phyloP scores from a whole-genome alignment of 1,284 basidiomycete genomes.

The Pseudozyma pruni region DNA sequence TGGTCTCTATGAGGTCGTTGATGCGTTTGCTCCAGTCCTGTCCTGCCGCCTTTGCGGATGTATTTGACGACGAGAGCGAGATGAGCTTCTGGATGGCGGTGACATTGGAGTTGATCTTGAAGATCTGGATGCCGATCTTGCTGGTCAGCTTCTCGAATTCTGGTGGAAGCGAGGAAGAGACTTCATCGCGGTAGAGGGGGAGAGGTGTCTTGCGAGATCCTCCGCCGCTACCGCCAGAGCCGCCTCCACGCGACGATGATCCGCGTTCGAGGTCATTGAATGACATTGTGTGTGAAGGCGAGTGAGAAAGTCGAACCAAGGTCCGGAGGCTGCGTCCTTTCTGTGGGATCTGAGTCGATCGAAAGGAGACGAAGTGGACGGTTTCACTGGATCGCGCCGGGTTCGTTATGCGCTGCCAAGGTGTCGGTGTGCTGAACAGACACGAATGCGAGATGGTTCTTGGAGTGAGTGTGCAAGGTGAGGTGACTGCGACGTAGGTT shows the following conservation, averaged over 20 bases:
- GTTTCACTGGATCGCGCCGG: no score
- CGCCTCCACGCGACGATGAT: constrained; percentile 22
- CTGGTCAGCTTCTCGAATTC: constrained; percentile 81
- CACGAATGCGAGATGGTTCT: no score
- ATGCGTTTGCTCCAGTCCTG: constrained; percentile 74
- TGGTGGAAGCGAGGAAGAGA: constrained; percentile 19
- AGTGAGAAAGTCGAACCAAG: neutral
- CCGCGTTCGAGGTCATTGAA: constrained; percentile 72
- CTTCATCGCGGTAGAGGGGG: constrained; percentile 42
- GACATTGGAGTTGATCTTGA: constrained; percentile 98
- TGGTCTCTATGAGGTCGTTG: constrained; percentile 87
- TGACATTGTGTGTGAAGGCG: constrained; percentile 66
- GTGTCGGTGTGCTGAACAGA: no score
- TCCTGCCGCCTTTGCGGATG: constrained; percentile 19
- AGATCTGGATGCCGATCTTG: constrained; percentile 90
- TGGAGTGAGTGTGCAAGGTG: no score
- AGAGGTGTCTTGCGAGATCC: constrained; percentile 47
- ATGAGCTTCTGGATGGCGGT: constrained; percentile 92
- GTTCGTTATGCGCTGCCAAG: no score
- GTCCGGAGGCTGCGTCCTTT: no score
- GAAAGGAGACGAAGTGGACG: no score
- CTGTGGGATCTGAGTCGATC: no score
- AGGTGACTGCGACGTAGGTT: no score
- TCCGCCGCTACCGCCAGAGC: constrained; percentile 17
- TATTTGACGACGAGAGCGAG: constrained; percentile 73